Base-by-base conservation (phyloP, 257 asterid species). In the Rhazya stricta region DNA sequence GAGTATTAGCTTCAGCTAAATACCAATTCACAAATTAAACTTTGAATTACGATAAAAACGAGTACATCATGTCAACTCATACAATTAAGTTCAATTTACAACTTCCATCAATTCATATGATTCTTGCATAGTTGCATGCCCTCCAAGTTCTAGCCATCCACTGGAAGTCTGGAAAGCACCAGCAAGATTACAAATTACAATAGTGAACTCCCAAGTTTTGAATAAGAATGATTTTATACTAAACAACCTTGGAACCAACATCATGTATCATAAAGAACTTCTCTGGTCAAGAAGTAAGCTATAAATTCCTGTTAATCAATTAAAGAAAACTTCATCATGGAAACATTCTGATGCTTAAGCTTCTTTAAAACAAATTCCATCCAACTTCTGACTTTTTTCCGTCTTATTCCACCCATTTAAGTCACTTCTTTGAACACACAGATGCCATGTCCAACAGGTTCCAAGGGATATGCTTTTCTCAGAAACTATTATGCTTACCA, bases 1-100 rank as follows among this genome's bases (percentile, higher is more conserved):
- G 81, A 76, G 74, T 75, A 75, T 79, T 60, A 56, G 86, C 77
- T 51, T 80, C 89, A 18, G 82, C 76, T 25, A 88, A 84, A 73
- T 37, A 74, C 86, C 77, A 81, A 72, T 83, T 83, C 27, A n/a
- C n/a, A n/a, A n/a, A n/a, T n/a, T n/a, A n/a, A n/a, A n/a, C n/a
- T n/a, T n/a, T n/a, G n/a, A n/a, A n/a, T n/a, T n/a, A n/a, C n/a
- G n/a, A n/a, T n/a, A n/a, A n/a, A n/a, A n/a, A n/a, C n/a, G n/a
- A n/a, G n/a, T n/a, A n/a, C n/a, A n/a, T n/a, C n/a, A n/a, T n/a
- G n/a, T n/a, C n/a, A n/a, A n/a, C n/a, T n/a, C n/a, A n/a, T n/a
- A n/a, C n/a, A n/a, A n/a, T n/a, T n/a, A n/a, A n/a, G n/a, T n/a
- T n/a, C n/a, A n/a, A n/a, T n/a, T n/a, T n/a, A n/a, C n/a, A n/a